These are phyloP conservation scores for Lachnellula willkommii DNA, from an alignment of 2,329 filamentous ascomycete genomes.

Conservation along the genomic window DNA sequence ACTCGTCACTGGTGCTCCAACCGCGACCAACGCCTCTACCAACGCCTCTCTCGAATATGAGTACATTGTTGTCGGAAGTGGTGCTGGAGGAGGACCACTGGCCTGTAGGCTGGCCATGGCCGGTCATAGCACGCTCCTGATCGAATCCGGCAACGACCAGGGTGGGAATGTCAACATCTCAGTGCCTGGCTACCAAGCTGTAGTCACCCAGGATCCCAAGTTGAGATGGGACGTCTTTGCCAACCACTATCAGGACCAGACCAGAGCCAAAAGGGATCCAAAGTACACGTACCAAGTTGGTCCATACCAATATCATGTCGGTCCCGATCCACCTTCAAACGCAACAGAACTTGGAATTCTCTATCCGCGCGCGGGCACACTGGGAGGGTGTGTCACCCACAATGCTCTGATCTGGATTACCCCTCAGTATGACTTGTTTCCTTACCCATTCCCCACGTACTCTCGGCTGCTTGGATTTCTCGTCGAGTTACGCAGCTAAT, in stretches of 20 bases:
- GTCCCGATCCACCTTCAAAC: conserved; percentile 21
- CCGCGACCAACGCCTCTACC: neutral
- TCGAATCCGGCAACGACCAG: conserved; percentile 50
- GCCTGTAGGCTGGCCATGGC: conserved; percentile 46
- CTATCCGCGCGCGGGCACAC: conserved; percentile 30
- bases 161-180: conserved; percentile 20
- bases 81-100: conserved; percentile 45
- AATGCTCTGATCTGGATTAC: conserved; percentile 21
- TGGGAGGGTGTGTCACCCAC: conserved; percentile 28
- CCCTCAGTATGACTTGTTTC: conserved; percentile 2
- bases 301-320: conserved; percentile 9
- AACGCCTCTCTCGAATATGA: conserved; percentile 37
- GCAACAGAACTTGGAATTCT: conserved; percentile 24
- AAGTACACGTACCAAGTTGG: conserved; percentile 1
- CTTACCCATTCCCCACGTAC: too few species aligned
- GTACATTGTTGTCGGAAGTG: conserved; percentile 49
- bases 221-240: conserved; percentile 13
- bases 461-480: too few species aligned
- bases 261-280: conserved; percentile 1
- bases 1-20: neutral
- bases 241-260: conserved; percentile 3
- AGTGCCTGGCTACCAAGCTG: neutral
- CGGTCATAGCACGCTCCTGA: conserved; percentile 45
- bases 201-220: conserved; percentile 31
- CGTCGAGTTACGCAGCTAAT: too few species aligned